Base-by-base conservation (phyloP, 306 rosid species). In the Vigna reflexopilosa region DNA sequence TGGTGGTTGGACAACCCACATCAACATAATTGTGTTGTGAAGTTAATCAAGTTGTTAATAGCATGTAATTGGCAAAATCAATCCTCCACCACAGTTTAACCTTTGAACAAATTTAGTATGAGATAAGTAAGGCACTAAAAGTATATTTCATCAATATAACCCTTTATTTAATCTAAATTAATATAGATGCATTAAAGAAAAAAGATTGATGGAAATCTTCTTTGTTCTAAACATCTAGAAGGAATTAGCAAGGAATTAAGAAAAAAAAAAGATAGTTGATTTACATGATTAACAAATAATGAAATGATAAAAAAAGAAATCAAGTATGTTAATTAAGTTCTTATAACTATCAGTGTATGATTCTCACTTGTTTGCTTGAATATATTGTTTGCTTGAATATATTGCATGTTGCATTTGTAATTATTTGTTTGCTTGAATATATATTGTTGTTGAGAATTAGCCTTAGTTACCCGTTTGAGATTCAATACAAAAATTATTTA, bases 1-100 rank as follows among this genome's bases (percentile, higher is more conserved):
- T 78, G 61, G 84, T 67, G 47, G 85, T 97, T 2, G 91, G 93
- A 79, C 90, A 89, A 34, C 93, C 93, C 4, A 72, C 74, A 47
- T 93, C 96, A 71, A 42, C 26, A 19, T 86, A 90, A 65, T 2
- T 42, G 1, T 40, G 57, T 6, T 83, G 24, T 1, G 87, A 83
- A 19, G 85, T 72, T 44, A 44, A 44, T 11, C 68, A 49, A 67
- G 47, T 64, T 68, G 28, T 28, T 59, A 22, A 50, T 65, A 55
- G 3, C 22, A 16, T 58, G 49, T 45, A 45, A 2, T 65, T 17
- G 8, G 13, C 9, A 47, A 58, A 78, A 62, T 19, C 22, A 64
- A 16, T 22, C 26, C 34, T 42, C 54, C 42, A 51, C 7, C 6
- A 48, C 36, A 59, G 15, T 13, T 42, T 10, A 40, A 65, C 42